Percentiles rank a stretch among this genome's conserved stretches.
Evolutionary conservation across 2,329 filamentous ascomycete species (phyloP).

Genomic region (Beauveria pseudobassiana): DNA sequence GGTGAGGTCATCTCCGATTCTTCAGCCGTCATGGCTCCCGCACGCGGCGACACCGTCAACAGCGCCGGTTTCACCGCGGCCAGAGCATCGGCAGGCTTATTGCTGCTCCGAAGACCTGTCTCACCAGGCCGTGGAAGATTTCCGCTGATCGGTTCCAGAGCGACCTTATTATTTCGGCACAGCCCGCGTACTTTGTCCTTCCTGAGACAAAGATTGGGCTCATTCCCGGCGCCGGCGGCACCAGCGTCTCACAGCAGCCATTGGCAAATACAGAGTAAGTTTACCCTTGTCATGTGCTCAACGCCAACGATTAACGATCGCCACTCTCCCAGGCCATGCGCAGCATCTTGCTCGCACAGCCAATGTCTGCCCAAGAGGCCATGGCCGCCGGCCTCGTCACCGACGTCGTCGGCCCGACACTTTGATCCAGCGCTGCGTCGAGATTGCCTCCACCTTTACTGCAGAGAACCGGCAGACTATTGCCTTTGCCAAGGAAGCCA

Average conservation of each 20-base stretch:
- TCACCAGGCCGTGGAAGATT: background rate
- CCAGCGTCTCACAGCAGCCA: slow-evolving; percentile 19
- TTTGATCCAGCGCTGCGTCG: background rate
- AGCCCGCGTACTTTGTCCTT: slow-evolving; percentile 18
- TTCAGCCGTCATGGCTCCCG: too few relatives aligned
- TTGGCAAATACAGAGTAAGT: slow-evolving; percentile 20
- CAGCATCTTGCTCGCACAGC: slow-evolving; percentile 4
- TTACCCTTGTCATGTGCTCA: background rate
- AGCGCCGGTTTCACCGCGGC: too few relatives aligned
- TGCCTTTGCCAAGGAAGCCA: slow-evolving; percentile 6
- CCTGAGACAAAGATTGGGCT: slow-evolving; percentile 21
- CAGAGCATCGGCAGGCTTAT: too few relatives aligned
- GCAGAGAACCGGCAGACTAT: background rate
- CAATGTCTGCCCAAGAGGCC: slow-evolving; percentile 5
- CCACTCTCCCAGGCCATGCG: background rate
- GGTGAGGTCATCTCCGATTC: slow-evolving; percentile 19
- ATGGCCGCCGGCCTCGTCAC: background rate
- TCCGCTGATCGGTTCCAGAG: slow-evolving; percentile 15
- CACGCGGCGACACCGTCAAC: too few relatives aligned
- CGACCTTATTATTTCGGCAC: slow-evolving; percentile 19
- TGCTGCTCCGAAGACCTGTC: background rate
- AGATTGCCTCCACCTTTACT: background rate
- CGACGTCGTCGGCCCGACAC: background rate
- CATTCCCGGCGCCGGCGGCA: slow-evolving; percentile 21
- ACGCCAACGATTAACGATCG: background rate